A percentile compares a stretch with the other conserved stretches of the same genome.
phyloP scores from a whole-genome alignment of 2,329 filamentous ascomycete genomes.

The Rugonectria rugulosa region DNA sequence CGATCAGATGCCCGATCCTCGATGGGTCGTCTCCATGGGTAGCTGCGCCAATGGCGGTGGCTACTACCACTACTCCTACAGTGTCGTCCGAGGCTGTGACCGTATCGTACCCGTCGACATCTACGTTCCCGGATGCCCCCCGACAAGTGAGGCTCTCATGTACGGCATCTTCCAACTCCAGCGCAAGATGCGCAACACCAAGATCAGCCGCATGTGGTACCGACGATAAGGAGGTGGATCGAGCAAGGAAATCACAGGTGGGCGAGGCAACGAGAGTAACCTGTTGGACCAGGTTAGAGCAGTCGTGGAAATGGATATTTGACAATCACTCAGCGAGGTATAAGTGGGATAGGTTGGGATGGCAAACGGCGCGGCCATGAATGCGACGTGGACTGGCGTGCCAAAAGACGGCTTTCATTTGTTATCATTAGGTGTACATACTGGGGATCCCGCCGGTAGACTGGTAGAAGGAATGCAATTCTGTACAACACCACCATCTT shows the following conservation, averaged over 20 bases:
- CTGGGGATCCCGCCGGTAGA: slow-evolving; percentile 29
- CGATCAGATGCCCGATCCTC: slow-evolving; percentile 93
- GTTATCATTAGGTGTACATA: slow-evolving; percentile 32
- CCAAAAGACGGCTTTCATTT: slow-evolving; percentile 30
- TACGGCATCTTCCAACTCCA: slow-evolving; percentile 78
- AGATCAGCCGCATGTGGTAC: slow-evolving; percentile 66
- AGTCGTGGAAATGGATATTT: slow-evolving; percentile 11
- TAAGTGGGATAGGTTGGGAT: slow-evolving; percentile 9
- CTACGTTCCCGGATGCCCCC: slow-evolving; percentile 79
- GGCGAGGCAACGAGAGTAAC: neutral
- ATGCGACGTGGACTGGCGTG: slow-evolving; percentile 12
- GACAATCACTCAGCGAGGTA: slow-evolving; percentile 16
- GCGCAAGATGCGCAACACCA: slow-evolving; percentile 74
- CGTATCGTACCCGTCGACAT: slow-evolving; percentile 81
- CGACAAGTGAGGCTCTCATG: slow-evolving; percentile 68
- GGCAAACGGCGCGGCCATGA: slow-evolving; percentile 18
- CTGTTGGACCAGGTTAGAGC: slow-evolving; percentile 6
- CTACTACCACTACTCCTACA: slow-evolving; percentile 89
- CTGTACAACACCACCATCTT: slow-evolving; percentile 28
- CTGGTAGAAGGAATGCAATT: slow-evolving; percentile 33
- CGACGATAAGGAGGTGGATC: slow-evolving; percentile 52
- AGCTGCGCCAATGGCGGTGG: slow-evolving; percentile 85
- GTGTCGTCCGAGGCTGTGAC: slow-evolving; percentile 77
- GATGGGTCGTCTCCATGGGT: slow-evolving; percentile 86
- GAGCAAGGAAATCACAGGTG: neutral